These are phyloP conservation scores for Boletus calvinii DNA, from an alignment of 1,284 basidiomycete species.

Conservation along the genomic window DNA sequence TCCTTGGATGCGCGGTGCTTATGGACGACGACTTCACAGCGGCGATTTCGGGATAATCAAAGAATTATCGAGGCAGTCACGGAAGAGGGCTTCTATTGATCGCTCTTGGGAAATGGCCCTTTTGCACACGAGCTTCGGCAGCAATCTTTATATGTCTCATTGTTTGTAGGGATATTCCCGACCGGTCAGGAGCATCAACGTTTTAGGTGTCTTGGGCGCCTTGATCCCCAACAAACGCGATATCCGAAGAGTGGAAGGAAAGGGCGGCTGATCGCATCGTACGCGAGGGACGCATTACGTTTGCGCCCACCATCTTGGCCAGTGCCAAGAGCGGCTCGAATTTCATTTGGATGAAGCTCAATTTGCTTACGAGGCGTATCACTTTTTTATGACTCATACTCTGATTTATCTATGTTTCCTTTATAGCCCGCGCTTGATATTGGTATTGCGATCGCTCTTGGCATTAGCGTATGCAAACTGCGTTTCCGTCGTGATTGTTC, in stretches of 20 bases:
- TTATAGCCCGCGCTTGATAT: too few relatives aligned
- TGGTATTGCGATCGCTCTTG: too few relatives aligned
- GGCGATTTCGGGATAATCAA: conserved; percentile 19
- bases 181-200: too few relatives aligned
- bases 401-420: background rate
- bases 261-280: conserved; percentile 21
- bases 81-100: conserved; percentile 20
- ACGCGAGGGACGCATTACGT: conserved; percentile 12
- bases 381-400: too few relatives aligned
- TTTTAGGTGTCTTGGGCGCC: too few relatives aligned
- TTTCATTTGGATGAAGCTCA: conserved; percentile 14
- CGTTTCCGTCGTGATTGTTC: too few relatives aligned
- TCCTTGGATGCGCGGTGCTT: conserved; percentile 20
- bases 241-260: conserved; percentile 20
- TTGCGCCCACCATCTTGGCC: conserved; percentile 21
- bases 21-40: conserved; percentile 19
- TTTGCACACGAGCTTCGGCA: conserved; percentile 15
- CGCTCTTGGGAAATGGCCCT: conserved; percentile 19
- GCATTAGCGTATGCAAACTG: too few relatives aligned
- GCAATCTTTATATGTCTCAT: conserved; percentile 17
- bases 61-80: conserved; percentile 18
- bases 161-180: too few relatives aligned
- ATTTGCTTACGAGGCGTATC: conserved; percentile 1
- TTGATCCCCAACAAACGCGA: conserved; percentile 16
- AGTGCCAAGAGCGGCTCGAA: conserved; percentile 13